A percentile compares a stretch with the other conserved stretches of the same genome.
These are phyloP conservation scores for Scedosporium aurantiacum DNA, from an alignment of 2,329 filamentous ascomycete genomes.

Conservation along the genomic window DNA sequence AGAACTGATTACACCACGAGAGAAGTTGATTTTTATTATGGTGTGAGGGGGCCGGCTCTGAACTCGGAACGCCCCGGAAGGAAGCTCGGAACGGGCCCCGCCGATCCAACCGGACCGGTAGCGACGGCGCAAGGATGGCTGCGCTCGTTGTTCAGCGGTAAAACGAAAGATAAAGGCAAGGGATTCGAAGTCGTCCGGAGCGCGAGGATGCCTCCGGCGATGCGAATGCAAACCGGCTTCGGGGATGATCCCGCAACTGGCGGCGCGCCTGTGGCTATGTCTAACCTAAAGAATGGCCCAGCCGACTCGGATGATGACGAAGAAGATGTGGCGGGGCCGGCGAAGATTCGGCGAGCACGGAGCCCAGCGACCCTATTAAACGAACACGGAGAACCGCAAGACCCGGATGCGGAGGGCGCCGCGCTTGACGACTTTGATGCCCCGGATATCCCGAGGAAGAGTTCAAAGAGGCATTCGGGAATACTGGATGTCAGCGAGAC, in stretches of 20 bases:
- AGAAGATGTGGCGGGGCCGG: constrained; percentile 11
- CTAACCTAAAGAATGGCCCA: constrained; percentile 45
- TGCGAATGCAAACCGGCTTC: constrained; percentile 30
- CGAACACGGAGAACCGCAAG: constrained; percentile 7
- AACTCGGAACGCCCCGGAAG: constrained; percentile 71
- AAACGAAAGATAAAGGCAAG: constrained; percentile 89
- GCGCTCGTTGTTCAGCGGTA: constrained; percentile 64
- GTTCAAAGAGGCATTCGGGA: constrained; percentile 52
- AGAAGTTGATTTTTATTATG: constrained; percentile 95
- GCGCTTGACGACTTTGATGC: constrained; percentile 20
- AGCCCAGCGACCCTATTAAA: constrained; percentile 14
- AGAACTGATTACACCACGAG: constrained; percentile 82
- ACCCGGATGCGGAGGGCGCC: constrained; percentile 28
- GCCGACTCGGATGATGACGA: constrained; percentile 54
- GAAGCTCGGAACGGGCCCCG: constrained; percentile 84
- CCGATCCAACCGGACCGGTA: constrained; percentile 85
- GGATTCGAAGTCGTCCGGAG: constrained; percentile 95
- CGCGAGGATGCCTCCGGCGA: constrained; percentile 66
- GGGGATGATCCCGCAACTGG: constrained; percentile 57
- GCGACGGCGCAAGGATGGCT: constrained; percentile 87
- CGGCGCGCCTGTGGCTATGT: constrained; percentile 54
- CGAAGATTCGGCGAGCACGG: constrained; percentile 25
- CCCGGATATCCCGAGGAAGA: constrained; percentile 59
- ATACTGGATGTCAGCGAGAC: constrained; percentile 21
- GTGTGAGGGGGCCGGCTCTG: constrained; percentile 76